Evolutionary conservation across 1,139 yeast genomes (phyloP), one percentile per base, ranked within the genome.

Genomic region (Debaryomyces fabryi): DNA sequence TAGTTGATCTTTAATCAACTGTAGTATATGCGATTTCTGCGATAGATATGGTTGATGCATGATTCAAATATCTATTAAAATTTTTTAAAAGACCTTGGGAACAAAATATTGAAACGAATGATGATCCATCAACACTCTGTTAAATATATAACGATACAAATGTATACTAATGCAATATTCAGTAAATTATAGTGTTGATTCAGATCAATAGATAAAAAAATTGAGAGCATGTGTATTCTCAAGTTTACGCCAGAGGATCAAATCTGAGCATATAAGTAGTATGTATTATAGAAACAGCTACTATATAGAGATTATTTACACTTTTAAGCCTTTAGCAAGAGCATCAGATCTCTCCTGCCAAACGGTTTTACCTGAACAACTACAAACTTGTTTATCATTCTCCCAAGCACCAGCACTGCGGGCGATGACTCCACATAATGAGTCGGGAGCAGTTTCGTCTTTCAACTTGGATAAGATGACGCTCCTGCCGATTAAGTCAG

Each of bases 371-470:
- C 99, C 99, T 24, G 95, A 84, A 65, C 99, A 93, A 39, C 95
- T 86, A 68, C 99, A 93, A 0, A 93, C 96, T 54, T 85, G 84
- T 68, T 93, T 93, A 60, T 87, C 88, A 67, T 93, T 93, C 62
- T 93, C 96, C 98, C 98, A 93, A 15, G 85, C 88, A 10, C 99
- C 99, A 1, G 99, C 98, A 59, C 96, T 87, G 62, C 98, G 81
- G 2, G 98, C 98, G 64, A 93, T 83, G 25, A 93, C 96, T 21
- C 98, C 98, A 44, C 82, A 88, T 44, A 85, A 72, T 5, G 85
- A 79, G 48, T 74, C 79, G 4, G 64, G 49, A 38, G 72, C 57
- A 2, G 76, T 72, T 40, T 69, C 63, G 34, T 74, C 73, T 43
- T 71, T 65, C 20, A 68, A 65, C 25, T 69, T 65, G 20, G 84